Base-by-base conservation (phyloP, 768 basidiomycete genomes). In the Kwoniella heveanensis region DNA sequence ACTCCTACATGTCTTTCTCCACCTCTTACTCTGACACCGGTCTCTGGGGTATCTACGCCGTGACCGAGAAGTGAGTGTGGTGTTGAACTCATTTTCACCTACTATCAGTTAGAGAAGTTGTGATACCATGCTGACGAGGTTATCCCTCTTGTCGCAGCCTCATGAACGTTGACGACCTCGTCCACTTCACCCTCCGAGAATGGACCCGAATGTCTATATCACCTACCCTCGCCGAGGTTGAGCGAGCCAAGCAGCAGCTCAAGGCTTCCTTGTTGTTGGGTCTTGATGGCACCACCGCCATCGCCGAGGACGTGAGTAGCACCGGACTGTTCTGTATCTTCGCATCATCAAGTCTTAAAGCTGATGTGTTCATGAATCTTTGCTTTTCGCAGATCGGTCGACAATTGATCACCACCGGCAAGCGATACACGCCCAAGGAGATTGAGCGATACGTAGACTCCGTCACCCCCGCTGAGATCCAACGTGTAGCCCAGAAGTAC, bases 1-100 rank as follows among this genome's bases (percentile, higher is more conserved):
- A 98, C 85, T 92, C 90, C 62, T 99, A 90, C 89, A 95, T 97
- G 91, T 91, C 90, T 57, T 99, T 98, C 88, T 95, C 92, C 19
- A 98, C 95, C 1, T 92, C 90, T 6, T 99, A 99, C 84, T 92
- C 93, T 6, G 96, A 99, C 81, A 98, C 94, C 21, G 96, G 96
- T 62, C 87, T 98, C 32, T 99, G 95, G 96, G 95, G 95, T 73
- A 92, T 97, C 81, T 98, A 99, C 85, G 83, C 96, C 58, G 91
- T 94, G 63, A 88, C 91, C 19, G 96, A 99, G 85, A 97, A 97
- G 77, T 79, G 65, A 72, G 78, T 71, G n/a, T 6, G 4, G 19
- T 39, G 37, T 37, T n/a, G 32, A 32, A 6, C 32, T 32, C 32
- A 32, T 32, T 32, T 32, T 32, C 32, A 32, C 32, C n/a, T n/a